phyloP scores from a whole-genome alignment of 495 filamentous ascomycete species.

The Baudoinia panamericana region DNA sequence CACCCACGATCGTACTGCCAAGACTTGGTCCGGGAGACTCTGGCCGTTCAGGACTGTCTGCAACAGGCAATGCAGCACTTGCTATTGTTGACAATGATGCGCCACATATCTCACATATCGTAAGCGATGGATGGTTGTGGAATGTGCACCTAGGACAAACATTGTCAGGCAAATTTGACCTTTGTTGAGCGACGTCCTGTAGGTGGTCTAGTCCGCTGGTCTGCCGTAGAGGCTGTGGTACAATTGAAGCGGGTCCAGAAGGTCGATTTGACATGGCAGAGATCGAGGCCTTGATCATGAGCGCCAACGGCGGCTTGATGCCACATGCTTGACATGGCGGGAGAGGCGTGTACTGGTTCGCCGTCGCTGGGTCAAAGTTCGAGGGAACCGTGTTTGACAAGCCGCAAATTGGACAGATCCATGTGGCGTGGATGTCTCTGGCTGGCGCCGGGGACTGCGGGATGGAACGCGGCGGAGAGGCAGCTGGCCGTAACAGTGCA shows the following conservation, averaged over 20 bases:
- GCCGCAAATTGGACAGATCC: conserved; percentile 94
- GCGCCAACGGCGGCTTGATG: conserved; percentile 74
- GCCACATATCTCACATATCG: conserved; percentile 84
- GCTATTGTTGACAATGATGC: conserved; percentile 42
- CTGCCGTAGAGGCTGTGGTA: neutral
- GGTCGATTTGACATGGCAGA: conserved; percentile 30
- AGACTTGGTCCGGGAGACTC: conserved; percentile 68
- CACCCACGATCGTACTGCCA: conserved; percentile 28
- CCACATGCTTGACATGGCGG: conserved; percentile 86
- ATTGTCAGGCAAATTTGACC: neutral
- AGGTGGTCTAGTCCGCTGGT: neutral
- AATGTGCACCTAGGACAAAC: conserved; percentile 88
- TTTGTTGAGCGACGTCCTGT: too few relatives aligned
- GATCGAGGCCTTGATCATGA: conserved; percentile 74
- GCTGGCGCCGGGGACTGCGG: conserved; percentile 36
- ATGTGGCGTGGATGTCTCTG: conserved; percentile 58
- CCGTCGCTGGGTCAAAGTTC: conserved; percentile 75
- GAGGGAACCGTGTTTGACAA: conserved; percentile 92
- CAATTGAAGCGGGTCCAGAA: neutral
- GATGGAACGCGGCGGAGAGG: conserved; percentile 29
- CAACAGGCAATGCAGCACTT: neutral
- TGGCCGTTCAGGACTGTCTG: conserved; percentile 17
- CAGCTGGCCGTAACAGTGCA: conserved; percentile 5
- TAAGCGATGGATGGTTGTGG: conserved; percentile 75
- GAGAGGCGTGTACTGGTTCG: conserved; percentile 59